Evolutionary conservation across 2,329 filamentous ascomycete species (phyloP), one percentile per base, ranked within the genome.

Genomic region (Aureobasidium subglaciale): DNA sequence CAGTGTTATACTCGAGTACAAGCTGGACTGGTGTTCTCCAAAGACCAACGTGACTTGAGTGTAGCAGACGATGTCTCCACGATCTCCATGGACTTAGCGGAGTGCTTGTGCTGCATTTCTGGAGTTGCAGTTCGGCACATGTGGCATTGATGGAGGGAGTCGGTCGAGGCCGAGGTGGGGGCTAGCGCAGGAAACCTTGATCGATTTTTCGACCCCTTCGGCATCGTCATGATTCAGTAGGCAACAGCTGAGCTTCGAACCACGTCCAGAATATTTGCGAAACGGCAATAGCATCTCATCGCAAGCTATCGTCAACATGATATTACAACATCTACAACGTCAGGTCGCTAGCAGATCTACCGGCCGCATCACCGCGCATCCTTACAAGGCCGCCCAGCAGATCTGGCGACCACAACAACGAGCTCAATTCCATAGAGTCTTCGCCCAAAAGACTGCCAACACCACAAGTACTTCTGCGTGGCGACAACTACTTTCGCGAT

Each of bases 201-300:
- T 20, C 46, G 32, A 25, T 11, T 48, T 48, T 48, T 48, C 20
- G 29, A 30, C 7, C 16, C 18, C 20, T 20, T n/a, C 42, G 27
- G 5, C 20, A 35, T 35, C 45, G 11, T 20, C 46, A 50, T 50
- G 46, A 50, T 37, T 50, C 46, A 38, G 34, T 32, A 22, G 38
- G 46, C 46, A 50, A n/a, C 46, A 37, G 22, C 22, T 38, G 46
- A 50, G 46, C 46, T 50, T 40, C 37, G 8, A n/a, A n/a, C 9
- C n/a, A 20, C 10, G 37, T 40, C n/a, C n/a, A 8, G 13, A 13
- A 7, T 2, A 5, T 22, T 38, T 50, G 46, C 46, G 34, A 18
- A 18, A 37, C 32, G 27, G 34, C 46, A 37, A 37, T 13, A 48
- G 30, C 30, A 22, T 34, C 30, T 15, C 24, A 24, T 35, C 43